These are phyloP conservation scores for Pichia cephalocereana DNA, from an alignment of 805 yeast species.

Conservation along the genomic window DNA sequence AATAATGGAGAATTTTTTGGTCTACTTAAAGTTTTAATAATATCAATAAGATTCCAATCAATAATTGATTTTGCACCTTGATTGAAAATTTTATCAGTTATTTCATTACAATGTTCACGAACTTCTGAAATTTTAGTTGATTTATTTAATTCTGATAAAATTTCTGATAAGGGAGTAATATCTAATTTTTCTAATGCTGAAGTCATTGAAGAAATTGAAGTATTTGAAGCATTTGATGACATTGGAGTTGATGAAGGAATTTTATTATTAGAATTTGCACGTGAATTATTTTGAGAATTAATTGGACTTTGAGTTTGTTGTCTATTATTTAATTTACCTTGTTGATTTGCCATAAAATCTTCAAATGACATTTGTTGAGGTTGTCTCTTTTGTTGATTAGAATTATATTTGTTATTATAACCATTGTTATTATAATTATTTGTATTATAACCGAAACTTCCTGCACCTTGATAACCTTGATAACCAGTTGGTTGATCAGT, in stretches of 20 bases:
- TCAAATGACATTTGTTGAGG: constrained; percentile 33
- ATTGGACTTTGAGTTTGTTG: constrained; percentile 13
- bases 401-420: constrained; percentile 10
- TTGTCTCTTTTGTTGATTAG: constrained; percentile 11
- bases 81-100: constrained; percentile 40
- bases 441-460: constrained; percentile 2
- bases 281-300: constrained; percentile 25
- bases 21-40: constrained; percentile 57
- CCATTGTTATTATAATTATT: constrained; percentile 1
- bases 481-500: constrained; percentile 10
- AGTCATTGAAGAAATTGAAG: constrained; percentile 68
- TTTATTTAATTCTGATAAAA: constrained; percentile 41
- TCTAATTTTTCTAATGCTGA: constrained; percentile 56
- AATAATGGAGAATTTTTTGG: constrained; percentile 65
- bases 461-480: constrained; percentile 4
- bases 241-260: constrained; percentile 17
- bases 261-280: constrained; percentile 9
- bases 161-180: constrained; percentile 56
- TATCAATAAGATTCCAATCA: constrained; percentile 59
- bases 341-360: constrained; percentile 30
- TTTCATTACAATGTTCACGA: constrained; percentile 42
- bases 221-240: constrained; percentile 36
- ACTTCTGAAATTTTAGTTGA: constrained; percentile 47
- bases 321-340: constrained; percentile 7
- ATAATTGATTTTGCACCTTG: constrained; percentile 40